Evolutionary conservation across 495 filamentous ascomycete species (phyloP).

Genomic region (Penicillium manginii): DNA sequence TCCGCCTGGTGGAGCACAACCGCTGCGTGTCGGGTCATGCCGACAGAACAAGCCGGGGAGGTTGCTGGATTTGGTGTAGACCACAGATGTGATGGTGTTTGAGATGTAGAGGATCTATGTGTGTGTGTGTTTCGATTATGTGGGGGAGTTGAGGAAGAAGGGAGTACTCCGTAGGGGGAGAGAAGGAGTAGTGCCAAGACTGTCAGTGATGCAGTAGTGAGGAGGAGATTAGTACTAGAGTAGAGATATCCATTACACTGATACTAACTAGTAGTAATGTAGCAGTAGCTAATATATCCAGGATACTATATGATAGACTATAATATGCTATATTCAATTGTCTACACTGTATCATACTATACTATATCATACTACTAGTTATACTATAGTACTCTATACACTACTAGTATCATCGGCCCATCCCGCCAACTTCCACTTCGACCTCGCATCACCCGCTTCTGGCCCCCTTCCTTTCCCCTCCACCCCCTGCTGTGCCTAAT

Average conservation of each 20-base stretch:
- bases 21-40: slow-evolving; percentile 1
- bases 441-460: neutral
- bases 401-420: neutral
- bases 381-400: neutral
- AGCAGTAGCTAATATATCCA: no score
- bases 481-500: neutral
- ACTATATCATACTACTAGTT: neutral
- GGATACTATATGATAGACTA: no score
- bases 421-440: neutral
- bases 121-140: no score
- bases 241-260: no score
- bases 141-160: neutral
- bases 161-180: neutral
- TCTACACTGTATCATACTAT: neutral
- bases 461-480: neutral
- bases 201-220: no score
- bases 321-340: neutral
- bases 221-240: no score
- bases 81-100: no score
- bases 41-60: neutral
- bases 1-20: slow-evolving; percentile 14
- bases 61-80: neutral
- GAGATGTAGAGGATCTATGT: no score
- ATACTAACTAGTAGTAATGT: no score
- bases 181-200: neutral